phyloP scores from a whole-genome alignment of 192 early-diverging fungal genomes.

The Linnemannia zychae region DNA sequence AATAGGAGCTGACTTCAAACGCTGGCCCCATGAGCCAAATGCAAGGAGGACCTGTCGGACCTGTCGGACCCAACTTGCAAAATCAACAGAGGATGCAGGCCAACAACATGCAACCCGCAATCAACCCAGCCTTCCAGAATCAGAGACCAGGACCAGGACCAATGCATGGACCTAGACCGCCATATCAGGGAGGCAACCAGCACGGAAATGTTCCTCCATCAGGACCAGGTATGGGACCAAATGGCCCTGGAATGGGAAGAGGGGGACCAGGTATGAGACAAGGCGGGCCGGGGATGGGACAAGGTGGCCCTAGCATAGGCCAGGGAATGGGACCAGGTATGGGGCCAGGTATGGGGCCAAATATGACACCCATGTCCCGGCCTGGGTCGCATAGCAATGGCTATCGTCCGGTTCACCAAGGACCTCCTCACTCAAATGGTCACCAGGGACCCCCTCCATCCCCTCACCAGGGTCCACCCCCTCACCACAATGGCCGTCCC shows the following conservation, averaged over 20 bases:
- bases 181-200: slow-evolving; percentile 6
- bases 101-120: slow-evolving; percentile 17
- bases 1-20: background rate
- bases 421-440: slow-evolving; percentile 6
- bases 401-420: slow-evolving; percentile 23
- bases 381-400: slow-evolving; percentile 9
- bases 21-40: background rate
- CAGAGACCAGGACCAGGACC: slow-evolving; percentile 24
- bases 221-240: slow-evolving; percentile 5
- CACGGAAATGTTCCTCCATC: background rate
- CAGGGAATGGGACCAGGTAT: background rate
- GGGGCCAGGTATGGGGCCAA: background rate
- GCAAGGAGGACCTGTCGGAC: background rate
- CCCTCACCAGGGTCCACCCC: background rate
- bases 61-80: slow-evolving; percentile 6
- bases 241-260: background rate
- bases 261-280: slow-evolving; percentile 4
- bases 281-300: slow-evolving; percentile 5
- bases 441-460: background rate
- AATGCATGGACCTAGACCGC: slow-evolving; percentile 6
- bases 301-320: background rate
- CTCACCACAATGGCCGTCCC: background rate
- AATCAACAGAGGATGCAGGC: slow-evolving; percentile 23
- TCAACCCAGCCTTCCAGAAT: slow-evolving; percentile 40
- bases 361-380: background rate